These are phyloP conservation scores for Cytospora paraplurivora DNA, from an alignment of 2,329 filamentous ascomycete species.

Conservation along the genomic window DNA sequence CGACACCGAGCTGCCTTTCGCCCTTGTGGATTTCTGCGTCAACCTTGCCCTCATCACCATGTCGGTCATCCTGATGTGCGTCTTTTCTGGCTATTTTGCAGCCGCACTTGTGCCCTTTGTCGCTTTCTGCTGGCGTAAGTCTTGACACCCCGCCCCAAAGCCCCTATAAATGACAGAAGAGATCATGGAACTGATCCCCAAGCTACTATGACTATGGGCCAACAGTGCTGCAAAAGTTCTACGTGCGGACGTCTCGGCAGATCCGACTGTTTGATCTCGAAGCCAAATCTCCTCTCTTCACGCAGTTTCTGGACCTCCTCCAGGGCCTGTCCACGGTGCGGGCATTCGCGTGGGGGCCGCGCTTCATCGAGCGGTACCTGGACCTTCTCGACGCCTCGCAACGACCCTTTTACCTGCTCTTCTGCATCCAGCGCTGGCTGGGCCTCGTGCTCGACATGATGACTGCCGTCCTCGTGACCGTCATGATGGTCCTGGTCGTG, in stretches of 20 bases:
- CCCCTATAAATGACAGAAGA: constrained; percentile 1
- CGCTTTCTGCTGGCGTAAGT: constrained; percentile 23
- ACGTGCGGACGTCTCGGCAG: constrained; percentile 39
- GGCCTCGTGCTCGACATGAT: constrained; percentile 29
- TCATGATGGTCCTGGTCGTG: constrained; percentile 28
- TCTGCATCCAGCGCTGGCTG: constrained; percentile 31
- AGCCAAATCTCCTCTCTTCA: neutral
- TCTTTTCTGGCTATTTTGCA: constrained; percentile 23
- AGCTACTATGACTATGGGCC: constrained; percentile 3
- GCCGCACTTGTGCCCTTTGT: constrained; percentile 15
- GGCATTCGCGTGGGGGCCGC: constrained; percentile 20
- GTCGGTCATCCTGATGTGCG: constrained; percentile 18
- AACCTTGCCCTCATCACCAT: constrained; percentile 12
- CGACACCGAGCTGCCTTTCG: constrained; percentile 31
- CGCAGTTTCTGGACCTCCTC: neutral
- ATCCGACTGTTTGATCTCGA: constrained; percentile 25
- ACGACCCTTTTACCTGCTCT: constrained; percentile 29
- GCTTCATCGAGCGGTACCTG: constrained; percentile 5
- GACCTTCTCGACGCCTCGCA: constrained; percentile 28
- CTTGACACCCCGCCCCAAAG: neutral
- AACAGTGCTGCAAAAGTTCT: constrained; percentile 35
- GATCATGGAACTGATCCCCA: neutral
- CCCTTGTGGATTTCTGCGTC: constrained; percentile 19
- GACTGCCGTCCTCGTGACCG: constrained; percentile 25
- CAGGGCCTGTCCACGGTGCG: constrained; percentile 13